Evolutionary conservation across 805 yeast species (phyloP), one percentile per base, ranked within the genome.

Genomic region (Debaryomyces castellii): DNA sequence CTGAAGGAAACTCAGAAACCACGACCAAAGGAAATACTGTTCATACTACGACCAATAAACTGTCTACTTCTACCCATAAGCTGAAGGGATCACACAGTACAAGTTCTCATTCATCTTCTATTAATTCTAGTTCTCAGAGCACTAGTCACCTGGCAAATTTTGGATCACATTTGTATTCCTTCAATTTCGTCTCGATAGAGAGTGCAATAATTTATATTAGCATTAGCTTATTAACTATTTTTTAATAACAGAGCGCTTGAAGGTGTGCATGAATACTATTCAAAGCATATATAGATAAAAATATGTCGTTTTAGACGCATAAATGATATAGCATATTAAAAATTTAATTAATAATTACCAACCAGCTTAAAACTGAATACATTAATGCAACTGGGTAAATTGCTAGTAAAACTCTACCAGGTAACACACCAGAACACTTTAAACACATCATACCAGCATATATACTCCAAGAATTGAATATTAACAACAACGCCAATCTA

Each of bases 351-450:
- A 85, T 78, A 12, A 84, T 81, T 49, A 82, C 81, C 24, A 84
- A 63, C 89, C 89, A 84, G 21, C 85, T 82, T 40, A 84, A 61
- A 4, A 81, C 76, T 4, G 81, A 73, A 58, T 81, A 85, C 59
- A 83, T 76, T 50, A 85, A 67, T 3, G 77, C 83, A 22, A 85
- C 81, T 0, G 90, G 90, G 52, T 81, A 84, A 8, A 81, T 70
- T 0, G 89, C 89, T 48, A 84, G 62, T 24, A 81, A 66, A 8
- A 81, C 76, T 47, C 88, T 66, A 3, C 83, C 81, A 3, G 84
- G 82, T 14, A 78, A 64, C 1, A 84, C 88, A 1, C 89, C 89
- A 21, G 84, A 78, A 52, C 81, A 78, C 54, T 80, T 78, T 46
- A 84, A 71, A 39, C 85, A 81, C 58, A 81, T 71, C 17, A 76